These are phyloP conservation scores for Grosmannia clavigera DNA, from an alignment of 2,329 filamentous ascomycete genomes.

Conservation along the genomic window DNA sequence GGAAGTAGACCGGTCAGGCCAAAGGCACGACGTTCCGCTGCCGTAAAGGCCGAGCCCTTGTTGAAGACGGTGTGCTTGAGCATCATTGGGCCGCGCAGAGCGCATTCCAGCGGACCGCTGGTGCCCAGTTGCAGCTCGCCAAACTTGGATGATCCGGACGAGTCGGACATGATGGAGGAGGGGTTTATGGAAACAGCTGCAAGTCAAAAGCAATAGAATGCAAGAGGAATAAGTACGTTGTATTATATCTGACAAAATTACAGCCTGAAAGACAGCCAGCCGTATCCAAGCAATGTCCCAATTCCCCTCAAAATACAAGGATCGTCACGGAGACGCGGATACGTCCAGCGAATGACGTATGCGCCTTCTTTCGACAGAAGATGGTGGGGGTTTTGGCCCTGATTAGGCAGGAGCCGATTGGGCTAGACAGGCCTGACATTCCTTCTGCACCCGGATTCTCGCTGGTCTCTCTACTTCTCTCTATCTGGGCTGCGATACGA, in stretches of 20 bases:
- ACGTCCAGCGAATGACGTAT: not conserved
- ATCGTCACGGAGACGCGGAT: not conserved
- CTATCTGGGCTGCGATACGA: not conserved
- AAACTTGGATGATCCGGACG: constrained; percentile 18
- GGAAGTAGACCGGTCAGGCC: constrained; percentile 63
- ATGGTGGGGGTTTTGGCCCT: not conserved
- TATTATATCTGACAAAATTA: too few species aligned
- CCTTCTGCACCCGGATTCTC: not conserved
- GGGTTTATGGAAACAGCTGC: too few species aligned
- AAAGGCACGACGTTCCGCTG: constrained; percentile 56
- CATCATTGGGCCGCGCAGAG: constrained; percentile 38
- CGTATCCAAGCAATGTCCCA: not conserved
- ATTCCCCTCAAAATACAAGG: not conserved
- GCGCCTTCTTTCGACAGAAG: not conserved
- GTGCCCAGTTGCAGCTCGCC: constrained; percentile 34
- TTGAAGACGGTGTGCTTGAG: constrained; percentile 61
- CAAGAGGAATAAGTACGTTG: not conserved
- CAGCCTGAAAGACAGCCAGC: too few species aligned
- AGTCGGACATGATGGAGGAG: not conserved
- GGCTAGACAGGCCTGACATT: not conserved
- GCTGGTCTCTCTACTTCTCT: not conserved
- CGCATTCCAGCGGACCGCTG: constrained; percentile 35
- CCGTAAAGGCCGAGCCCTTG: constrained; percentile 69
- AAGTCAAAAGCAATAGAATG: not conserved
- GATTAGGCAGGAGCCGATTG: not conserved